These are phyloP conservation scores for Clathrospora elynae DNA, from an alignment of 2,329 filamentous ascomycete genomes.

Conservation along the genomic window DNA sequence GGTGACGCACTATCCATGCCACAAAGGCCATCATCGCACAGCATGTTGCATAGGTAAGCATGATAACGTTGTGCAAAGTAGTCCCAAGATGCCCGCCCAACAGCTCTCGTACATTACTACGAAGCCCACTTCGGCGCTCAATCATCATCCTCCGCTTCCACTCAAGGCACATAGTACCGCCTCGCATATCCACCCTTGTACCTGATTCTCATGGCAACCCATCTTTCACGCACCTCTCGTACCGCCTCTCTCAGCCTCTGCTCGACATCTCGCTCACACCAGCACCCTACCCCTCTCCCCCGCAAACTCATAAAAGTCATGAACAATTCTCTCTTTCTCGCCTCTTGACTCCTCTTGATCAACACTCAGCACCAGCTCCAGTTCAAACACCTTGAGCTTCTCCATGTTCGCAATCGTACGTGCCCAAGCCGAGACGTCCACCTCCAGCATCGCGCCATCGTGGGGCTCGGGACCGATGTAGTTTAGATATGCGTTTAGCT, in stretches of 20 bases:
- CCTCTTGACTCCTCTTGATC: background rate
- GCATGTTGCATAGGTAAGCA: too few species aligned
- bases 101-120: too few species aligned
- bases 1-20: slow-evolving; percentile 20
- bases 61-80: too few species aligned
- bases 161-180: background rate
- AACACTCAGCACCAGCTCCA: background rate
- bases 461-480: background rate
- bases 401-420: background rate
- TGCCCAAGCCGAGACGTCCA: slow-evolving; percentile 3
- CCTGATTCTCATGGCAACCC: background rate
- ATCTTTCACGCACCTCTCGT: background rate
- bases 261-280: background rate
- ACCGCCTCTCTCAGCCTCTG: background rate
- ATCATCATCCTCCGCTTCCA: too few species aligned
- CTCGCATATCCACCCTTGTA: slow-evolving; percentile 5
- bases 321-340: background rate
- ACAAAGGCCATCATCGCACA: too few species aligned
- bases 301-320: background rate
- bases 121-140: too few species aligned
- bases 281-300: slow-evolving; percentile 2
- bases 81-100: too few species aligned
- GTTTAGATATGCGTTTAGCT: slow-evolving; percentile 2
- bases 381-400: background rate
- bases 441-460: background rate